These are phyloP conservation scores for Alnus rubra DNA, from an alignment of 306 rosid species.

Conservation along the genomic window DNA sequence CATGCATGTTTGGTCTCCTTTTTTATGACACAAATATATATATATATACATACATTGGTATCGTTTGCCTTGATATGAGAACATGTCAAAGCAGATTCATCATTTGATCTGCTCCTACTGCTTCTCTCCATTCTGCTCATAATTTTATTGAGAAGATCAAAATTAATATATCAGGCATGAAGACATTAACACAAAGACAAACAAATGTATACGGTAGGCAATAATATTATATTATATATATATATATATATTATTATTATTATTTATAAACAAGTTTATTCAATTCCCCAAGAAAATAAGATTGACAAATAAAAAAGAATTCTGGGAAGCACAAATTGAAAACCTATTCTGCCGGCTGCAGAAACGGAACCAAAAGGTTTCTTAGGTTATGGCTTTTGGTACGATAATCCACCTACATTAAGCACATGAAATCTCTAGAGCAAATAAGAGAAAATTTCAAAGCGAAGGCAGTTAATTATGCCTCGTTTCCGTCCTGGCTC, in stretches of 20 bases:
- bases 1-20: conserved; percentile 29
- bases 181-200: not conserved
- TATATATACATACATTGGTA: conserved; percentile 50
- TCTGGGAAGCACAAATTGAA: not conserved
- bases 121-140: conserved; percentile 37
- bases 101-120: conserved; percentile 30
- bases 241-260: too few relatives aligned
- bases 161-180: not conserved
- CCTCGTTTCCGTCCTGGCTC: too few relatives aligned
- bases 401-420: too few relatives aligned
- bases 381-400: too few relatives aligned
- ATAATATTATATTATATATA: too few relatives aligned
- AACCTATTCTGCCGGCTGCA: not conserved
- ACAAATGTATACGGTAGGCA: not conserved
- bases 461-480: too few relatives aligned
- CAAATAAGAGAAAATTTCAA: too few relatives aligned
- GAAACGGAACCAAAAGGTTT: too few relatives aligned
- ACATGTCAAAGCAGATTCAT: conserved; percentile 29
- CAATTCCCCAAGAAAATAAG: not conserved
- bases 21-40: not conserved
- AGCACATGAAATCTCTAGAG: too few relatives aligned
- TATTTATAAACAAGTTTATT: too few relatives aligned
- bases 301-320: not conserved
- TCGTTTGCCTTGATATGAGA: conserved; percentile 37
- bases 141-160: not conserved